Evolutionary conservation across 495 filamentous ascomycete species (phyloP).

Genomic region (Penicillium subrubescens): DNA sequence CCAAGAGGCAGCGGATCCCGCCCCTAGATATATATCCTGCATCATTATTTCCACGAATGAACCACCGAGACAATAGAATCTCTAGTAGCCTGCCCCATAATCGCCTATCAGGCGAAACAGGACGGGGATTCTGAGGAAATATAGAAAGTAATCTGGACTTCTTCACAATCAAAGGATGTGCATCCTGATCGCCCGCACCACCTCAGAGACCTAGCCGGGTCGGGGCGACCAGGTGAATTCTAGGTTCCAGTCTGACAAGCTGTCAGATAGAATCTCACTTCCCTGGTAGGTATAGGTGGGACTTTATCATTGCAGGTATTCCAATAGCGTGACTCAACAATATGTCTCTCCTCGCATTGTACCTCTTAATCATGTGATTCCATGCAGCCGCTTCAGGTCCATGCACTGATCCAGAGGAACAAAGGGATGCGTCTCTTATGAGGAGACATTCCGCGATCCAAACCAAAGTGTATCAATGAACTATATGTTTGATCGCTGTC

Average conservation of each 20-base stretch:
- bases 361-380: background rate
- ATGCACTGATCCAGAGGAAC: background rate
- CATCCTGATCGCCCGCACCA: no score
- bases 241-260: background rate
- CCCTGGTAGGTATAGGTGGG: no score
- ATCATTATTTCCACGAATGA: no score
- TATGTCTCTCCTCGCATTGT: constrained; percentile 1
- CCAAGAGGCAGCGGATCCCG: no score
- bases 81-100: no score
- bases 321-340: background rate
- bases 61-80: no score
- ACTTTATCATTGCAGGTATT: background rate
- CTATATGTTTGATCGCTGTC: background rate
- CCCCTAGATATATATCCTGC: no score
- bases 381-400: background rate
- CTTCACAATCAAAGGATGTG: no score
- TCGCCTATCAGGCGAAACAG: no score
- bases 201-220: background rate
- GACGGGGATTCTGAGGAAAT: no score
- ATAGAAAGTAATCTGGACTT: no score
- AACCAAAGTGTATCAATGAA: background rate
- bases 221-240: background rate
- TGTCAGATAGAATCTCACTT: background rate
- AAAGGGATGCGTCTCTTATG: background rate
- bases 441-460: background rate